A percentile compares a stretch with the other conserved stretches of the same genome.
phyloP scores from a whole-genome alignment of 2,329 filamentous ascomycete genomes.

The Nannizziopsis barbatae region DNA sequence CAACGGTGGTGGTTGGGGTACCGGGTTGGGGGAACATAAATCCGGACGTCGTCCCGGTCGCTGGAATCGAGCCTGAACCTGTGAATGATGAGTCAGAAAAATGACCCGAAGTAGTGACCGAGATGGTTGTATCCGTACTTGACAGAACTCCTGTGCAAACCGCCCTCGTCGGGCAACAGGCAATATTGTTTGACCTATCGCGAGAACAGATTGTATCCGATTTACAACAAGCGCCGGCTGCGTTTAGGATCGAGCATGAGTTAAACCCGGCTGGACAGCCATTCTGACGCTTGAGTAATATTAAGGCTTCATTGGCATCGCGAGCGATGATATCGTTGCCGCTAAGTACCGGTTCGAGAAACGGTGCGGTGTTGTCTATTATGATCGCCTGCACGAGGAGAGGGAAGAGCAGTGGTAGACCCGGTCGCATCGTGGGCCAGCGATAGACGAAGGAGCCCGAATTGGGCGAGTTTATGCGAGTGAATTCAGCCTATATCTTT shows the following conservation, averaged over 20 bases:
- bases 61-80: slow-evolving; percentile 16
- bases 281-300: slow-evolving; percentile 19
- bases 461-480: not conserved
- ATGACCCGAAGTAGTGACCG: not conserved
- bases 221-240: slow-evolving; percentile 46
- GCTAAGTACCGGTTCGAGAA: slow-evolving; percentile 10
- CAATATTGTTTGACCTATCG: slow-evolving; percentile 47
- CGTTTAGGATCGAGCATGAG: slow-evolving; percentile 43
- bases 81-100: no score
- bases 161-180: slow-evolving; percentile 49
- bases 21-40: slow-evolving; percentile 30
- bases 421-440: slow-evolving; percentile 6
- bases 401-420: slow-evolving; percentile 8
- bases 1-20: slow-evolving; percentile 22
- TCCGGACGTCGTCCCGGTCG: slow-evolving; percentile 19
- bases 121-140: slow-evolving; percentile 13
- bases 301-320: slow-evolving; percentile 6
- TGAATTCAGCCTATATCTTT: not conserved
- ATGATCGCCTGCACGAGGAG: slow-evolving; percentile 5
- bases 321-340: slow-evolving; percentile 8
- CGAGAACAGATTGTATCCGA: slow-evolving; percentile 44
- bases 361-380: slow-evolving; percentile 8
- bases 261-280: slow-evolving; percentile 44
- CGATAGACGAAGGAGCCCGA: not conserved
- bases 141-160: slow-evolving; percentile 48